Evolutionary conservation across 495 filamentous ascomycete species (phyloP).

Genomic region (Cetradonia linearis): DNA sequence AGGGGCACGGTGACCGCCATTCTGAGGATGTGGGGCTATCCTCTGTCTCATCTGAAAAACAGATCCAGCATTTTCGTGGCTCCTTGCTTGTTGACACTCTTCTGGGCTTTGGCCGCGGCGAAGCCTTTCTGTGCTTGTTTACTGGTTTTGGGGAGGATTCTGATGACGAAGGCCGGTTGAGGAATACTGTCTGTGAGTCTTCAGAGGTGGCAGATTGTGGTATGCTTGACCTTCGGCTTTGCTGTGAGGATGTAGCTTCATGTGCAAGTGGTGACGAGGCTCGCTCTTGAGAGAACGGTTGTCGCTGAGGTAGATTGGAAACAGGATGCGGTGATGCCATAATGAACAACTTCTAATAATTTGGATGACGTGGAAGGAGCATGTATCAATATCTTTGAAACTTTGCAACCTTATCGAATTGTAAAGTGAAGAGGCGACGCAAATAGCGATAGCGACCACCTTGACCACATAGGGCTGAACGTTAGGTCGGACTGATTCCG

Average conservation of each 20-base stretch:
- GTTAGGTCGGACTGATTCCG: not conserved
- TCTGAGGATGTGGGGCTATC: constrained; percentile 52
- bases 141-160: constrained; percentile 21
- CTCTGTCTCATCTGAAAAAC: constrained; percentile 75
- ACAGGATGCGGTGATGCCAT: constrained; percentile 21
- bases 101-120: constrained; percentile 11
- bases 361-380: not conserved
- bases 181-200: constrained; percentile 35
- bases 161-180: constrained; percentile 32
- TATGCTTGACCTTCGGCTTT: constrained; percentile 21
- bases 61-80: constrained; percentile 83
- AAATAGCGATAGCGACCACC: not conserved
- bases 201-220: constrained; percentile 28
- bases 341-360: not conserved
- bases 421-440: not conserved
- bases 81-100: constrained; percentile 28
- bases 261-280: constrained; percentile 13
- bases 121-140: constrained; percentile 20
- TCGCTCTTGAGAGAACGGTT: constrained; percentile 13
- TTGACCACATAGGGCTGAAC: not conserved
- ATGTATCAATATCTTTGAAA: not conserved
- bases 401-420: not conserved
- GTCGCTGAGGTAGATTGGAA: constrained; percentile 8
- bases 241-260: constrained; percentile 15
- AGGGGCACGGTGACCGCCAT: constrained; percentile 84